Conservation (phyloP, 192 early-diverging fungal genomes). For the Coemansia sp. region DNA sequence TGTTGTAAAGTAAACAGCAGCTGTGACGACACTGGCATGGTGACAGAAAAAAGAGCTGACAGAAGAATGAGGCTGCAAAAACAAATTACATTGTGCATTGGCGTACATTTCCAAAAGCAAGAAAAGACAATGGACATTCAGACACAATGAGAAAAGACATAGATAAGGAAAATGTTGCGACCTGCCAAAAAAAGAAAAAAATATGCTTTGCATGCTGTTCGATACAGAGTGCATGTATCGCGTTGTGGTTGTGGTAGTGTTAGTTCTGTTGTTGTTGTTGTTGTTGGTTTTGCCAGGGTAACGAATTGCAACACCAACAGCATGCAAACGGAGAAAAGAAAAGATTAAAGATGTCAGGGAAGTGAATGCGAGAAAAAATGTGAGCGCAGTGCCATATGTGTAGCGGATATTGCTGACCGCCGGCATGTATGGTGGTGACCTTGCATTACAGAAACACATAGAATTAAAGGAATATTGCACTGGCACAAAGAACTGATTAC, state of each 20-base stretch:
- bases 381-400: not conserved
- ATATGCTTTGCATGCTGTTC: not conserved
- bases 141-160: not conserved
- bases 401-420: not conserved
- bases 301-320: slow-evolving; percentile 3
- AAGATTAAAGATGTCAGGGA: not conserved
- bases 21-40: not conserved
- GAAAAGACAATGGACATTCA: not conserved
- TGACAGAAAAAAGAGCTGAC: not conserved
- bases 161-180: not conserved
- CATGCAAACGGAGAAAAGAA: not conserved
- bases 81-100: slow-evolving; percentile 5
- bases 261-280: not conserved
- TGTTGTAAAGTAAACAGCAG: not conserved
- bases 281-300: slow-evolving; percentile 12
- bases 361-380: not conserved
- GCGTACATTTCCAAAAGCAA: not conserved
- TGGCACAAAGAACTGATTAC: not conserved
- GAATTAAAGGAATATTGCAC: not conserved
- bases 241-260: not conserved
- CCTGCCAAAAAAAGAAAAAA: not conserved
- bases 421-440: slow-evolving; percentile 11
- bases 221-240: not conserved
- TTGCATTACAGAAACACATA: slow-evolving; percentile 5
- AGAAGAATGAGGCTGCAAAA: not conserved